Base-by-base conservation (phyloP, 78 protist species). In the Acrasis kona region DNA sequence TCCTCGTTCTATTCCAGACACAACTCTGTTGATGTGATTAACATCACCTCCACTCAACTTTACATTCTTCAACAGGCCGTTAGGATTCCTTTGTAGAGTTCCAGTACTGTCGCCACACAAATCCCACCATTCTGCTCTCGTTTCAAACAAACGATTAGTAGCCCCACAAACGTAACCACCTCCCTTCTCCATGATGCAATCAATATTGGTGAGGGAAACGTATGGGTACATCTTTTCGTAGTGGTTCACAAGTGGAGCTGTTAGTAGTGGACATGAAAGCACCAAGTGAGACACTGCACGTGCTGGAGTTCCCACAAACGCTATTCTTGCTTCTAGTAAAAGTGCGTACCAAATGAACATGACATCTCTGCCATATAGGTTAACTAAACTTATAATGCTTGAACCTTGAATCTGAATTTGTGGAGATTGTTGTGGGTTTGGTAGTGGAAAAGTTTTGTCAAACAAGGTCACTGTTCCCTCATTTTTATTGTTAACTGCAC, bases 311-410 rank as follows among this genome's bases (percentile, higher is more conserved):
- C 76, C 76, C 27, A 12, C 12, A 12, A 72, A n/a, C 74, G 65
- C 27, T 12, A 72, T 65, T 12, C 76, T 12, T 12, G 36, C 12
- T 41, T 65, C 74, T 12, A 65, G 57, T 19, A 72, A 41, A 12
- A 72, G 19, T 12, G 76, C 57, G 70, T 72, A 65, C 76, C 76
- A 72, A 12, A 72, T 19, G 19, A 72, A 12, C 76, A 72, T 72
- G 36, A 70, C 65, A 12, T 72, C 76, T 12, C 19, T 12, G 12
- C 19, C 12, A 41, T 65, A 72, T 19, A n/a, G 36, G 12, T 12
- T 12, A 19, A 72, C 27, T n/a, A 72, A 12, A 19, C 12, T 70
- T n/a, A 72, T 69, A 12, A 72, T 19, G 12, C 27, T 39, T 12
- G 12, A 19, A 19, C 76, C 76, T 12, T 19, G 76, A 19, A n/a